Evolutionary conservation across 305 asterid genomes (phyloP).

Genomic region (Solanum aculeatissimum): DNA sequence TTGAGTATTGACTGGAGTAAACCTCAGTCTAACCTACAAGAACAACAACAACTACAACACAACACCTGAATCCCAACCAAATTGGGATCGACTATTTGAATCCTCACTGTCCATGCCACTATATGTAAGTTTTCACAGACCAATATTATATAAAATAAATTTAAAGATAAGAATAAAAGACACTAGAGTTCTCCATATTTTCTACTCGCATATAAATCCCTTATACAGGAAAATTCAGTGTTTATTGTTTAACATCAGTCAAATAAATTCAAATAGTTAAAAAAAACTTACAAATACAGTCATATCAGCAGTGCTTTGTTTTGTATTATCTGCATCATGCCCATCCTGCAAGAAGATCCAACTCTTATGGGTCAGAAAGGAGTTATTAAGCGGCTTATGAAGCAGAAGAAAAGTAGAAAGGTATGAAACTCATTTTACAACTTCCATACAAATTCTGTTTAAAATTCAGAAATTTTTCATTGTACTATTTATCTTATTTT

Average conservation of each 20-base stretch:
- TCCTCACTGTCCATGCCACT: background rate
- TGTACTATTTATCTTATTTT: background rate
- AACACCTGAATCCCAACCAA: background rate
- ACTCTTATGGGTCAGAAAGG: background rate
- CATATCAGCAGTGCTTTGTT: conserved; percentile 83
- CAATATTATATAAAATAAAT: background rate
- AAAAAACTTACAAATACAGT: conserved; percentile 64
- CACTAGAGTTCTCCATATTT: background rate
- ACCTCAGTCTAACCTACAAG: background rate
- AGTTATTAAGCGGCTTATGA: background rate
- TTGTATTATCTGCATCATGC: conserved; percentile 58
- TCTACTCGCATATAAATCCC: background rate
- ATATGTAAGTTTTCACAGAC: background rate
- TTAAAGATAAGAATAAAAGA: background rate
- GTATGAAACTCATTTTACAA: background rate
- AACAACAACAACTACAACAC: background rate
- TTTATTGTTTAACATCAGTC: background rate
- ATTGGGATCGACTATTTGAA: background rate
- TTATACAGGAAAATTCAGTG: background rate
- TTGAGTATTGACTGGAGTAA: background rate
- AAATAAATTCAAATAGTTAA: background rate
- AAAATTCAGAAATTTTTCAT: background rate
- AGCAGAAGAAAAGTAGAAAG: background rate
- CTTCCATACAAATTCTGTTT: background rate
- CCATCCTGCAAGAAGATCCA: conserved; percentile 53